Percentiles rank a stretch among this genome's conserved stretches.
These are phyloP conservation scores for Papilionanthe hybrid DNA, from an alignment of 116 monocot species.

Conservation along the genomic window DNA sequence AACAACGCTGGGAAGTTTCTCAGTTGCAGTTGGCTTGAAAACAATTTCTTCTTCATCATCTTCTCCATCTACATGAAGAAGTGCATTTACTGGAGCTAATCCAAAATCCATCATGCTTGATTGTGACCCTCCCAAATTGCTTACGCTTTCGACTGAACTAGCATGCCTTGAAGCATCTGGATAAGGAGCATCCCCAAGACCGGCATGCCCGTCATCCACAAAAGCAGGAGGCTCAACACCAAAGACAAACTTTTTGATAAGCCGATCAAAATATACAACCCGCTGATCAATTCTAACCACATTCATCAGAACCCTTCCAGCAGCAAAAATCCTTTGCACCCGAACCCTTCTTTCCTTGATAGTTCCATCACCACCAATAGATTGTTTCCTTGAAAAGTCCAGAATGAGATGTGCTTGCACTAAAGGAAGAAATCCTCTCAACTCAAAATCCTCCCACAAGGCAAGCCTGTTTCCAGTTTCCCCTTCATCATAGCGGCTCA, in stretches of 20 bases:
- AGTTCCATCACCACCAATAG: slow-evolving; percentile 40
- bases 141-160: slow-evolving; percentile 17
- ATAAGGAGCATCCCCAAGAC: slow-evolving; percentile 6
- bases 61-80: slow-evolving; percentile 35
- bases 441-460: slow-evolving; percentile 92
- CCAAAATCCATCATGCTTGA: slow-evolving; percentile 14
- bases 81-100: slow-evolving; percentile 2
- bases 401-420: slow-evolving; percentile 83
- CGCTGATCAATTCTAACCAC: slow-evolving; percentile 48
- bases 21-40: slow-evolving; percentile 61
- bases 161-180: slow-evolving; percentile 15
- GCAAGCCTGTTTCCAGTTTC: slow-evolving; percentile 79
- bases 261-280: slow-evolving; percentile 62
- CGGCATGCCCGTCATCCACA: slow-evolving; percentile 19
- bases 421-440: slow-evolving; percentile 86
- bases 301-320: slow-evolving; percentile 57
- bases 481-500: slow-evolving; percentile 69
- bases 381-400: slow-evolving; percentile 78
- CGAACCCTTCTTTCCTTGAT: slow-evolving; percentile 70
- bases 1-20: slow-evolving; percentile 18
- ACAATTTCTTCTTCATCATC: slow-evolving; percentile 93
- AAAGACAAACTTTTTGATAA: slow-evolving; percentile 55
- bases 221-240: slow-evolving; percentile 28
- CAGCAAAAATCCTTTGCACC: slow-evolving; percentile 80
- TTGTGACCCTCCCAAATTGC: slow-evolving; percentile 10